Percentiles rank a stretch among this genome's conserved stretches.
phyloP scores from a whole-genome alignment of 225 moss, liverwort and hornwort genomes.

The Bryum argenteum region DNA sequence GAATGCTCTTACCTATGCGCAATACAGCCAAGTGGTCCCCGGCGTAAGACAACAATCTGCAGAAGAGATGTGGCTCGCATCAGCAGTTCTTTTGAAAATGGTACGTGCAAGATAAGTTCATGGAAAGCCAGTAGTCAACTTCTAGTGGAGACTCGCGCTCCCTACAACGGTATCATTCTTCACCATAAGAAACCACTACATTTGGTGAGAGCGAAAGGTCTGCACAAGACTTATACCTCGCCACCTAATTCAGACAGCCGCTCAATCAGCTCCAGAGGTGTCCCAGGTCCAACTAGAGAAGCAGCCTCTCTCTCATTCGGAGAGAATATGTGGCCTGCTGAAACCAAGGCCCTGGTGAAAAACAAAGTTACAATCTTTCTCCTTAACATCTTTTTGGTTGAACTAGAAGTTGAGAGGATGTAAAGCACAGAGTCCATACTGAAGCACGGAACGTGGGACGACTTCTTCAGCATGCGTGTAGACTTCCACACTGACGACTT shows the following conservation, averaged over 20 bases:
- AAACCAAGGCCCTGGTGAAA: slow-evolving; percentile 70
- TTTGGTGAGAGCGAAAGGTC: not conserved
- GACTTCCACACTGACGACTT: slow-evolving; percentile 81
- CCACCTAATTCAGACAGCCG: slow-evolving; percentile 91
- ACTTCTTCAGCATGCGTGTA: slow-evolving; percentile 77
- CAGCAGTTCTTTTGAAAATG: slow-evolving; percentile 10
- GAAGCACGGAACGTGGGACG: slow-evolving; percentile 71
- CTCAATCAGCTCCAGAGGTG: slow-evolving; percentile 76
- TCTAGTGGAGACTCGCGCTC: slow-evolving; percentile 14
- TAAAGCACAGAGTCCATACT: slow-evolving; percentile 44
- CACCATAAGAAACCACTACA: not conserved
- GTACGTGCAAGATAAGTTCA: not conserved
- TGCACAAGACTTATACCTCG: slow-evolving; percentile 61
- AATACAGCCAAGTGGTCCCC: slow-evolving; percentile 81
- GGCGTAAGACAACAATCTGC: slow-evolving; percentile 85
- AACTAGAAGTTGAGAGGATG: not conserved
- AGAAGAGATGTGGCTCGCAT: slow-evolving; percentile 23
- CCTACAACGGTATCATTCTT: not conserved
- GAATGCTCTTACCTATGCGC: slow-evolving; percentile 69
- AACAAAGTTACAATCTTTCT: slow-evolving; percentile 21
- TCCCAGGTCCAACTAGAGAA: slow-evolving; percentile 86
- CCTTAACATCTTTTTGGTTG: slow-evolving; percentile 6
- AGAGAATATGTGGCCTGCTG: slow-evolving; percentile 90
- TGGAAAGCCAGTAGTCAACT: slow-evolving; percentile 4
- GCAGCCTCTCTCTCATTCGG: slow-evolving; percentile 86